Evolutionary conservation across 1,284 basidiomycete genomes (phyloP).

Genomic region (Pseudozyma pruni): DNA sequence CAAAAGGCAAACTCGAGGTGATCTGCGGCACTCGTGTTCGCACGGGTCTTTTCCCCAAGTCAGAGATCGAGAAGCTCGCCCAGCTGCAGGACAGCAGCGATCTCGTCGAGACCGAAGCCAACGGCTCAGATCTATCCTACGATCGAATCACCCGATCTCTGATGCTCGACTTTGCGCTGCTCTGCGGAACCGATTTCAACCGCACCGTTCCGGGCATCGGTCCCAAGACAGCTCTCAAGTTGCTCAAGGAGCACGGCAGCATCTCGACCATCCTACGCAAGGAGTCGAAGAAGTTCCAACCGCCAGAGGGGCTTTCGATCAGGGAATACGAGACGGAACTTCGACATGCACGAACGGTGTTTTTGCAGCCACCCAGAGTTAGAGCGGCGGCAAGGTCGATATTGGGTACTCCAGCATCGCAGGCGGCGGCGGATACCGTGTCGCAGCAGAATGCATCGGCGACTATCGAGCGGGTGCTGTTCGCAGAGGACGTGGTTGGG

Average conservation of each 20-base stretch:
- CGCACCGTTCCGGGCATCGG: slow-evolving; percentile 62
- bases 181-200: slow-evolving; percentile 67
- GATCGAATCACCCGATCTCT: slow-evolving; percentile 29
- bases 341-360: slow-evolving; percentile 52
- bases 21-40: slow-evolving; percentile 51
- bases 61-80: slow-evolving; percentile 20
- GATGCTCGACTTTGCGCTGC: slow-evolving; percentile 64
- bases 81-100: neutral
- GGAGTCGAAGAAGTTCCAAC: slow-evolving; percentile 36
- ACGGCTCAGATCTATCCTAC: slow-evolving; percentile 5
- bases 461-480: slow-evolving; percentile 12
- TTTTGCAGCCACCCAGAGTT: slow-evolving; percentile 54
- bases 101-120: neutral
- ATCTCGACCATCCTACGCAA: slow-evolving; percentile 45
- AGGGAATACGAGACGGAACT: slow-evolving; percentile 59
- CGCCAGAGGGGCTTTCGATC: slow-evolving; percentile 51
- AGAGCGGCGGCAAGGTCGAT: slow-evolving; percentile 31
- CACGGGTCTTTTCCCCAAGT: slow-evolving; percentile 39
- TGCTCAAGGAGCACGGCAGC: slow-evolving; percentile 53
- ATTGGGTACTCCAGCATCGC: slow-evolving; percentile 10
- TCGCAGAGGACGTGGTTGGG: neutral
- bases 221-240: slow-evolving; percentile 40
- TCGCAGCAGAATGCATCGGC: neutral
- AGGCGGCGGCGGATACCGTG: slow-evolving; percentile 5
- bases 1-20: slow-evolving; percentile 46